Percentiles rank a stretch among this genome's conserved stretches.
Conservation (phyloP, 345 rosid species). For the Salix caprea region DNA sequence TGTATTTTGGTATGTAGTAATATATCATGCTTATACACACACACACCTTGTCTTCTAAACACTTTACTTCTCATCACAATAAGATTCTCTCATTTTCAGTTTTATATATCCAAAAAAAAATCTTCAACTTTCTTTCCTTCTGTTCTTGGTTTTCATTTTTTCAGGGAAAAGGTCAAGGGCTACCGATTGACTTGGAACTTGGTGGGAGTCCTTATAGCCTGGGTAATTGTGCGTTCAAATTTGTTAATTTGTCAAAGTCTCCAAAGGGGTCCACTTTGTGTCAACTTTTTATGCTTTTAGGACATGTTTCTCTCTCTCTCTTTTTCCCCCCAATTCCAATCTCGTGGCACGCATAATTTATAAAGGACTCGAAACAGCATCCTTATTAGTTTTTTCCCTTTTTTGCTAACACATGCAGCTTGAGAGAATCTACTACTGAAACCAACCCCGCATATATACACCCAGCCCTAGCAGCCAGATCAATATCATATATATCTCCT, state of each 20-base stretch:
- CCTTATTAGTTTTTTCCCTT: too few species aligned
- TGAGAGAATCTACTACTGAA: conserved; percentile 21
- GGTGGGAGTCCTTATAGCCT: conserved; percentile 19
- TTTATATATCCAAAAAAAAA: background rate
- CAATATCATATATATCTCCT: background rate
- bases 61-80: background rate
- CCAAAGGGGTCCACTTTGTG: conserved; percentile 18
- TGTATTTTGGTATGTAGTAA: background rate
- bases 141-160: background rate
- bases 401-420: background rate
- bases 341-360: conserved; percentile 16
- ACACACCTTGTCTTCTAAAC: background rate
- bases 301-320: background rate
- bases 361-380: background rate
- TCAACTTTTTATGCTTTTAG: conserved; percentile 12
- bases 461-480: conserved; percentile 1
- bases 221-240: conserved; percentile 10
- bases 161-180: background rate
- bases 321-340: background rate
- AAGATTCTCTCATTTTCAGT: background rate
- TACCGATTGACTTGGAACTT: conserved; percentile 7
- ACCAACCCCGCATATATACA: conserved; percentile 2
- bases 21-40: background rate
- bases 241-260: background rate
- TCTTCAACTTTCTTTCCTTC: background rate